A percentile compares a stretch with the other conserved stretches of the same genome.
Evolutionary conservation across 2,329 filamentous ascomycete genomes (phyloP).

Genomic region (Hymenoscyphus infarciens): DNA sequence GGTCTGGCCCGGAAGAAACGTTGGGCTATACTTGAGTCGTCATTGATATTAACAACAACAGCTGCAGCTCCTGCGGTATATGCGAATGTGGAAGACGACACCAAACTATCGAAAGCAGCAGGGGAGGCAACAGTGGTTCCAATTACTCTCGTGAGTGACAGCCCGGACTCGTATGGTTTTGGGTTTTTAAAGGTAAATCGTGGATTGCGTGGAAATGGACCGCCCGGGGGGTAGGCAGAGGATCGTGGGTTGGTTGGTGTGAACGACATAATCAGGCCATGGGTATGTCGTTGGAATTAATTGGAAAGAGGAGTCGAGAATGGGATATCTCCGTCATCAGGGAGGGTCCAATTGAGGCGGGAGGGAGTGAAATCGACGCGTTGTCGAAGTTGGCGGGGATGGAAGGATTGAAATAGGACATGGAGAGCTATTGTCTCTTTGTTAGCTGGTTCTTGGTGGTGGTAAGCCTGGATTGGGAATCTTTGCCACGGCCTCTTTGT

Average conservation of each 20-base stretch:
- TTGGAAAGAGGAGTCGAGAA: neutral
- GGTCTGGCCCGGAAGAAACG: constrained; percentile 89
- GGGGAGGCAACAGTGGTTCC: constrained; percentile 84
- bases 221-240: constrained; percentile 60
- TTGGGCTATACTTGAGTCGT: constrained; percentile 62
- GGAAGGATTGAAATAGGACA: constrained; percentile 14
- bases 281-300: constrained; percentile 15
- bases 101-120: constrained; percentile 79
- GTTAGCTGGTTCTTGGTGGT: constrained; percentile 4
- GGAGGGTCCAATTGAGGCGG: constrained; percentile 11
- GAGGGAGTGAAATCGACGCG: constrained; percentile 15
- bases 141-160: constrained; percentile 80
- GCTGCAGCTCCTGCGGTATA: constrained; percentile 91
- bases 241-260: constrained; percentile 34
- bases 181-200: constrained; percentile 57
- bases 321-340: constrained; percentile 7
- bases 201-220: constrained; percentile 61
- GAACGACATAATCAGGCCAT: constrained; percentile 36
- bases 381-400: constrained; percentile 10
- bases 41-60: constrained; percentile 79
- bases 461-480: neutral
- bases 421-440: constrained; percentile 12
- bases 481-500: neutral
- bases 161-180: constrained; percentile 49
- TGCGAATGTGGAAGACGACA: constrained; percentile 69